Percentiles rank a stretch among this genome's conserved stretches.
These are phyloP conservation scores for Puccinia novopanici DNA, from an alignment of 1,284 basidiomycete species.

Conservation along the genomic window DNA sequence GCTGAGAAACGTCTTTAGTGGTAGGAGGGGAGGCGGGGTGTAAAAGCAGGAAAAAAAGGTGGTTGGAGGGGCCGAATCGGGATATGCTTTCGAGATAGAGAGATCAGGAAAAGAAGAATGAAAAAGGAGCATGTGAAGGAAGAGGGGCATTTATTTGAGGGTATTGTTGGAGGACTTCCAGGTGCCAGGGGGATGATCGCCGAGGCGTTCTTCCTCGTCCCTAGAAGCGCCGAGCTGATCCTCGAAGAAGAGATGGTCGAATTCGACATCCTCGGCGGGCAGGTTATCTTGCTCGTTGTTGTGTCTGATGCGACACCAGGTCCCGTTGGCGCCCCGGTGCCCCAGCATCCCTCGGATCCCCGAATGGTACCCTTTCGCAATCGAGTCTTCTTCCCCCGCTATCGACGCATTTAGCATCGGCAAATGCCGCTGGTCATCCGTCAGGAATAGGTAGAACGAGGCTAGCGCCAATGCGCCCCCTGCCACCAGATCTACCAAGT, in stretches of 20 bases:
- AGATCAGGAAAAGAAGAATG: too few species aligned
- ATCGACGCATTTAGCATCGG: conserved; percentile 47
- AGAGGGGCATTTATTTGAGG: too few species aligned
- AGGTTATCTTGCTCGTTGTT: not conserved
- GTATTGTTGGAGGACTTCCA: too few species aligned
- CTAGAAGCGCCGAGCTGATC: not conserved
- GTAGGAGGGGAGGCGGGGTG: too few species aligned
- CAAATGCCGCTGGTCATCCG: conserved; percentile 64
- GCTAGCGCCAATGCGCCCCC: conserved; percentile 85
- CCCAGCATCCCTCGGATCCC: conserved; percentile 47
- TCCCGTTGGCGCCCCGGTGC: conserved; percentile 43
- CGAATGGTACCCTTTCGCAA: conserved; percentile 49
- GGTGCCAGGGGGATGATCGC: not conserved
- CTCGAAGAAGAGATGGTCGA: conserved; percentile 27
- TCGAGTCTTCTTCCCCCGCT: conserved; percentile 50
- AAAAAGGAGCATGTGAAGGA: too few species aligned
- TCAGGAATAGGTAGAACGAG: conserved; percentile 85
- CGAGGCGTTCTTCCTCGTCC: conserved; percentile 7
- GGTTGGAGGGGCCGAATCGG: too few species aligned
- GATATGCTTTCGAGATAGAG: too few species aligned
- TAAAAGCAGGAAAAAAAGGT: too few species aligned
- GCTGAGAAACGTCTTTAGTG: too few species aligned
- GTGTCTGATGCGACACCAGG: conserved; percentile 29
- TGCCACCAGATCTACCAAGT: conserved; percentile 92
- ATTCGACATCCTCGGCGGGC: conserved; percentile 12